A percentile compares a stretch with the other conserved stretches of the same genome.
phyloP scores from a whole-genome alignment of 352 stramenopile genomes.

The Phytophthora constricta region DNA sequence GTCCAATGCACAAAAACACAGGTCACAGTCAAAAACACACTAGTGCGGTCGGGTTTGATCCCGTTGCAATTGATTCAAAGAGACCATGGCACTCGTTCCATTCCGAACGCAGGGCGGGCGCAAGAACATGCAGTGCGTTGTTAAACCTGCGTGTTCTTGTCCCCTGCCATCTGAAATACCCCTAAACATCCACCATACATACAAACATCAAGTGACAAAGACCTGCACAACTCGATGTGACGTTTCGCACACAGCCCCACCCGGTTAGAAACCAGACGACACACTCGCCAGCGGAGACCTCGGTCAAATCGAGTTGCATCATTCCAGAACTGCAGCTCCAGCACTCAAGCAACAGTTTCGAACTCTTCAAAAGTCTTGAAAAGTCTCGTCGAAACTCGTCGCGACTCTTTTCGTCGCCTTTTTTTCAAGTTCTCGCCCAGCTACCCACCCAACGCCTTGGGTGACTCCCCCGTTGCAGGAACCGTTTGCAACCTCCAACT shows the following conservation, averaged over 20 bases:
- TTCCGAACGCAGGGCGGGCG: background rate
- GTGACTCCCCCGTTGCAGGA: slow-evolving; percentile 41
- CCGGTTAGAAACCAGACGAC: background rate
- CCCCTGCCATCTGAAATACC: background rate
- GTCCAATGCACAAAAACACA: no score
- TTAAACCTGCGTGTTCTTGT: background rate
- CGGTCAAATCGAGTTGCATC: slow-evolving; percentile 11
- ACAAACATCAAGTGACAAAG: background rate
- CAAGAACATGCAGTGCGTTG: background rate
- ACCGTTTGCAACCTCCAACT: slow-evolving; percentile 24
- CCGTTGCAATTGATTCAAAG: no score
- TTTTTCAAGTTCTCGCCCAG: no score
- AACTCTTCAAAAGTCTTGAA: slow-evolving; percentile 12
- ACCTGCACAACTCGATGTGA: background rate
- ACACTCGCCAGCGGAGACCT: no score
- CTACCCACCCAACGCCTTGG: slow-evolving; percentile 47
- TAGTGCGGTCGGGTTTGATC: no score
- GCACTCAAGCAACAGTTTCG: slow-evolving; percentile 25
- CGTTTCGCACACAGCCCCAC: background rate
- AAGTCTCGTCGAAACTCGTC: slow-evolving; percentile 1
- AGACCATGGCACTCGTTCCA: no score
- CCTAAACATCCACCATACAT: background rate
- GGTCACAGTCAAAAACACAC: no score
- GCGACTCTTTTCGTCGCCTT: slow-evolving; percentile 3
- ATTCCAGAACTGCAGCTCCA: slow-evolving; percentile 31